These are phyloP conservation scores for Ziziphus jujuba DNA, from an alignment of 306 rosid species.

Conservation along the genomic window DNA sequence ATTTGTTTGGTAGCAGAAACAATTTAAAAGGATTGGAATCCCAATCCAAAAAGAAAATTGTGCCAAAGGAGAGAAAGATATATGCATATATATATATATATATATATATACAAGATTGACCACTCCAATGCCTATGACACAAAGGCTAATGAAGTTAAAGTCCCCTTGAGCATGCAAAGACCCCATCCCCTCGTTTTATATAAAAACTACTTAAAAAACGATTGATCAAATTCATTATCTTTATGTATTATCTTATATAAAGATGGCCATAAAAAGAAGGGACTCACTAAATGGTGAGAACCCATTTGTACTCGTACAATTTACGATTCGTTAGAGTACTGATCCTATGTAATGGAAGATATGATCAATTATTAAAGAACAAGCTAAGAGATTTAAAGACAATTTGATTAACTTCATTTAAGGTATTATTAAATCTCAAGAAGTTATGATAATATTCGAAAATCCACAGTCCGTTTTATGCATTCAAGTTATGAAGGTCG, in stretches of 20 bases:
- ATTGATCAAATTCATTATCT: conserved; percentile 21
- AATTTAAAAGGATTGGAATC: conserved; percentile 67
- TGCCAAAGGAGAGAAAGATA: conserved; percentile 33
- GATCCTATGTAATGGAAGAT: no score
- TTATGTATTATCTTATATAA: conserved; percentile 33
- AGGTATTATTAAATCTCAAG: no score
- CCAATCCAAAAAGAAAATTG: conserved; percentile 38
- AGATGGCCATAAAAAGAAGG: conserved; percentile 19
- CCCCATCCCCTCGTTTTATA: conserved; percentile 1
- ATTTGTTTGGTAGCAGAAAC: conserved; percentile 47
- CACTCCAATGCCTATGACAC: conserved; percentile 43
- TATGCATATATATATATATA: no score
- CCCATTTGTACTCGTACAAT: no score
- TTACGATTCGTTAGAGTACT: no score
- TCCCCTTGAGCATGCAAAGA: conserved; percentile 41
- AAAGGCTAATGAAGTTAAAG: conserved; percentile 27
- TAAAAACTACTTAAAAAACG: conserved; percentile 11
- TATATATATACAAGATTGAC: conserved; percentile 46
- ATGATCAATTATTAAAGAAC: no score
- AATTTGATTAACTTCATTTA: no score
- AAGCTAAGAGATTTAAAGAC: no score
- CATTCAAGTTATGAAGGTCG: no score
- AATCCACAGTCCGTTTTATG: no score
- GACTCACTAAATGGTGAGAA: no score
- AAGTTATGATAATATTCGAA: no score